phyloP scores from a whole-genome alignment of 306 rosid genomes.

The Alnus rubra region DNA sequence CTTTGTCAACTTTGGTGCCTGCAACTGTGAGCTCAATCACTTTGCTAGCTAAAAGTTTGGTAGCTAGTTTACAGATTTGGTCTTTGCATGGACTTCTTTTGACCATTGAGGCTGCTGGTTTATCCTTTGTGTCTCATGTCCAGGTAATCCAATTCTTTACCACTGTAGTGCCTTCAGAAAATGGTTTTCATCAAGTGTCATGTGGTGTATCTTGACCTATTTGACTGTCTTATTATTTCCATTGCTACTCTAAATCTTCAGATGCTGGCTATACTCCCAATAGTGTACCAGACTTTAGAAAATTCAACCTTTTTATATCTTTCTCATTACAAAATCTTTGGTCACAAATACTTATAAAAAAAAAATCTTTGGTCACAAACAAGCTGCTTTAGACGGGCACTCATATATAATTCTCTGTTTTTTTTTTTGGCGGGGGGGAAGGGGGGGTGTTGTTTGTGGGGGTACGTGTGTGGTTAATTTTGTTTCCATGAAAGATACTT shows the following conservation, averaged over 20 bases:
- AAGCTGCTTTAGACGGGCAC: background rate
- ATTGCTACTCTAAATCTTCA: background rate
- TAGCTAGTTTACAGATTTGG: constrained; percentile 86
- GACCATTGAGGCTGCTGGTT: constrained; percentile 96
- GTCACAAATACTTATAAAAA: too few relatives aligned
- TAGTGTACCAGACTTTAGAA: background rate
- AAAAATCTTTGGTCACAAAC: background rate
- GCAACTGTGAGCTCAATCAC: constrained; percentile 91
- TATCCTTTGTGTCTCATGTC: constrained; percentile 93
- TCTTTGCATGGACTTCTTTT: constrained; percentile 98
- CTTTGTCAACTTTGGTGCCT: constrained; percentile 90
- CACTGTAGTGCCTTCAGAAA: constrained; percentile 15
- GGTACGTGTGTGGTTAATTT: background rate
- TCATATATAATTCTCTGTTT: background rate
- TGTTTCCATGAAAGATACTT: background rate
- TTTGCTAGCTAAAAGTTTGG: constrained; percentile 73
- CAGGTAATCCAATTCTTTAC: constrained; percentile 61
- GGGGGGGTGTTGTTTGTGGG: background rate
- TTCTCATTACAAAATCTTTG: background rate
- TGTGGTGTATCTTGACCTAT: constrained; percentile 13
- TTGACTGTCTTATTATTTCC: background rate
- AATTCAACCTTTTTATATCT: background rate
- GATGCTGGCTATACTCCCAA: too few relatives aligned
- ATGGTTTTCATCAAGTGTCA: background rate
- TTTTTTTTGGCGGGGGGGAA: too few relatives aligned